Evolutionary conservation across 148 eudicot genomes (phyloP).

Genomic region (Camellia japonica): DNA sequence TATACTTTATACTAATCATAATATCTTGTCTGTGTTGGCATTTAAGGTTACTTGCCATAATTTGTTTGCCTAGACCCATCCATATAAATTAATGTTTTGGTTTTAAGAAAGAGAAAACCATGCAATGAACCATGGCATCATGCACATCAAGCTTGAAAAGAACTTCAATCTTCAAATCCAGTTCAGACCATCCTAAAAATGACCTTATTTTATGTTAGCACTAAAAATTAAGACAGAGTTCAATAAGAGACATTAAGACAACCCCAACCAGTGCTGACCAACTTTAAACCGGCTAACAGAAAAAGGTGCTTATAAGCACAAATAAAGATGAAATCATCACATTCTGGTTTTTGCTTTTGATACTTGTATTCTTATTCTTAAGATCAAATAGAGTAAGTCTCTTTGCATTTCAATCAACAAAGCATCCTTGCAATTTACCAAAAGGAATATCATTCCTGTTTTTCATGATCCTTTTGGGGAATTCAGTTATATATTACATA

Average conservation of each 20-base stretch:
- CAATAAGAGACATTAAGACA: neutral
- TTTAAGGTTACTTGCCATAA: neutral
- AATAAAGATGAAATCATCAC: no score
- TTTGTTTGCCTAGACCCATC: neutral
- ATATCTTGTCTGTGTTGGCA: neutral
- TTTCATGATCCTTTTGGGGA: neutral
- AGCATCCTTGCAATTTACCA: no score
- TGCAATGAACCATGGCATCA: neutral
- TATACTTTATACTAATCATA: neutral
- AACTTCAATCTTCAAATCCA: slow-evolving; percentile 4
- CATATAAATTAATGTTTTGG: neutral
- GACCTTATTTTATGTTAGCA: neutral
- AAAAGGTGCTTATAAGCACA: neutral
- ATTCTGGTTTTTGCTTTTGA: no score
- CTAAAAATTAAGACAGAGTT: neutral
- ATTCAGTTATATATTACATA: neutral
- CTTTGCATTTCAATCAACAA: no score
- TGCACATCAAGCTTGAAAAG: neutral
- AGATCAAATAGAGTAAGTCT: no score
- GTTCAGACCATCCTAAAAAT: neutral
- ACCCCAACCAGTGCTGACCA: neutral
- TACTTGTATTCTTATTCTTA: no score
- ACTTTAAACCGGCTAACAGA: slow-evolving; percentile 1
- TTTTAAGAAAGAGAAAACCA: neutral
- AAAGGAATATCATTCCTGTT: no score